Percentiles rank a stretch among this genome's conserved stretches.
Conservation (phyloP, 225 moss, liverwort and hornwort species). For the Sphagnum tenellum region DNA sequence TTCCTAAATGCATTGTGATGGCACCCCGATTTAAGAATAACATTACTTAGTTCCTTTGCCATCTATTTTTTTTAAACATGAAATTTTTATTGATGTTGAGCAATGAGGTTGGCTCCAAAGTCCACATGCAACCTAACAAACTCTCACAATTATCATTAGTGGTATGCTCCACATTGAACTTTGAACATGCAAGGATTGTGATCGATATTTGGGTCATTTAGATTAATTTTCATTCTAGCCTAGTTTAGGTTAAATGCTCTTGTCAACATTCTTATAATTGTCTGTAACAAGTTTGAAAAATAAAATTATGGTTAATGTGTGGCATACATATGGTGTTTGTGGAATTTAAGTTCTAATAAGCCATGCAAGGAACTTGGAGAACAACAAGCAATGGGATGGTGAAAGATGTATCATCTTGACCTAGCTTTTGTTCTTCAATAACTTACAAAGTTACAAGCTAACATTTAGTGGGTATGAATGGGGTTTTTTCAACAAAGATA, state of each 20-base stretch:
- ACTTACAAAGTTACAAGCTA: conserved; percentile 96
- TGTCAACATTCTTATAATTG: too few species aligned
- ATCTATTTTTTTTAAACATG: conserved; percentile 85
- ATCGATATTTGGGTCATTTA: too few species aligned
- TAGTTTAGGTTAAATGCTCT: neutral
- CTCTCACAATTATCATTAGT: conserved; percentile 88
- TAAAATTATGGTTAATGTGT: too few species aligned
- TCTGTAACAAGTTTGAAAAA: neutral
- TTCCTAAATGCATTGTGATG: conserved; percentile 99
- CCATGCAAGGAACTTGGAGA: conserved; percentile 92
- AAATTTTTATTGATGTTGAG: conserved; percentile 86
- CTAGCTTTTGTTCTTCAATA: conserved; percentile 96
- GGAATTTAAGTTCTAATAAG: conserved; percentile 65
- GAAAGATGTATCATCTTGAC: conserved; percentile 98
- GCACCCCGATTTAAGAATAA: conserved; percentile 90
- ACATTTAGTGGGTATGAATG: conserved; percentile 99
- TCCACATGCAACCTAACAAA: conserved; percentile 96
- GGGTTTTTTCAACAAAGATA: conserved; percentile 98
- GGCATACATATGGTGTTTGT: neutral
- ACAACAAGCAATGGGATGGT: conserved; percentile 99
- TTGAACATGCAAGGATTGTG: too few species aligned
- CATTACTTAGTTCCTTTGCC: conserved; percentile 98
- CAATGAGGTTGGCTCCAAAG: conserved; percentile 99
- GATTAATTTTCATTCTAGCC: too few species aligned
- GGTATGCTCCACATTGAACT: neutral